Base-by-base conservation (phyloP, 1,284 basidiomycete genomes). In the Amanita bisporigera region DNA sequence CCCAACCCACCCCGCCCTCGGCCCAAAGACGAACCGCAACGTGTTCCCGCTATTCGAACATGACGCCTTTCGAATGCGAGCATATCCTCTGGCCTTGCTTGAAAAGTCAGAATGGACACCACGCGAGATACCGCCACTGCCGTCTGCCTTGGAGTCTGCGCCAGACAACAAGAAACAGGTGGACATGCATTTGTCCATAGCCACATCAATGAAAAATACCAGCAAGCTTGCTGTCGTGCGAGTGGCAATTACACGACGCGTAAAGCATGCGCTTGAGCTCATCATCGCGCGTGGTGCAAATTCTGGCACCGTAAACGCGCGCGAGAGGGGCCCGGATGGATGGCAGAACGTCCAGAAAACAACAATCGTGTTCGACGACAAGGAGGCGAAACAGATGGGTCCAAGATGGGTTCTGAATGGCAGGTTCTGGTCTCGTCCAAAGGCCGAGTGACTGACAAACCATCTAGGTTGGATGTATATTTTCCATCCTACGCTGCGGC, bases 381-480 rank as follows among this genome's bases (percentile, higher is more conserved):
- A 71, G 1, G 71, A 75, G 31, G 70, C 71, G 10, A 43, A 49
- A 33, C 57, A 57, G 33, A 67, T 64, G 67, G 76, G 75, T 17
- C 65, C 70, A 26, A 73, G 72, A 60, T 83, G 82, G 82, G 71
- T 84, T 41, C 69, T 83, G 63, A 76, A 75, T 50, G 81, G 85
- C 84, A 66, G 24, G 78, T 69, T 38, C 50, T 24, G 19, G 33
- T 21, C 45, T 14, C 21, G 19, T 45, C 21, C 9, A 26, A 29
- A 4, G 5, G 21, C 38, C 60, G 14, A 14, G 55, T 33, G 50
- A n/a, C 58, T 47, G 45, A 29, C 24, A 10, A 19, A 45, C 5
- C 3, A 14, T 24, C 49, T 49, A 86, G 85, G 81, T 26, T 86
- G 85, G 85, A 78, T 82, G 38, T 86, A 86, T 65, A 69, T 82